These are phyloP conservation scores for Apophysomyces sp. DNA, from an alignment of 371 early-diverging fungal species.

Conservation along the genomic window DNA sequence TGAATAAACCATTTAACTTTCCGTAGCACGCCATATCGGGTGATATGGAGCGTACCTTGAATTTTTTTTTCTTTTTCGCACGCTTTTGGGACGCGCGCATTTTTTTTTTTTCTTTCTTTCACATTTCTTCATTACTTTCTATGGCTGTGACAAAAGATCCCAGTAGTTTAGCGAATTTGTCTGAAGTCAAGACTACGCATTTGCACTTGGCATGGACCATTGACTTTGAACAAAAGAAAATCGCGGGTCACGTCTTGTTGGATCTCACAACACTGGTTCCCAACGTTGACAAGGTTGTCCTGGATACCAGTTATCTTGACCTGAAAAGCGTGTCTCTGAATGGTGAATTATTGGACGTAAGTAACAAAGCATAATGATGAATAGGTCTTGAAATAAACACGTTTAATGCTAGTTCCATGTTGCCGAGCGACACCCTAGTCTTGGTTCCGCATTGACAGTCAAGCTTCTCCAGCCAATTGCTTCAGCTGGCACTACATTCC, in stretches of 20 bases:
- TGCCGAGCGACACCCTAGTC: slow-evolving; percentile 58
- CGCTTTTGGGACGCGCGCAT: background rate
- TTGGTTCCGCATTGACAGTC: slow-evolving; percentile 79
- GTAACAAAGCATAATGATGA: background rate
- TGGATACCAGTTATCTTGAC: slow-evolving; percentile 75
- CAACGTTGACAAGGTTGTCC: slow-evolving; percentile 61
- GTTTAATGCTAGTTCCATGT: slow-evolving; percentile 47
- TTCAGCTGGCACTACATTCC: slow-evolving; percentile 40
- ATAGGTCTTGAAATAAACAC: background rate
- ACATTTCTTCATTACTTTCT: background rate
- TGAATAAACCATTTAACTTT: too few relatives aligned
- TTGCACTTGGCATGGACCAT: slow-evolving; percentile 74
- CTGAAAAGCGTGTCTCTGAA: slow-evolving; percentile 52
- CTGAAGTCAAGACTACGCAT: slow-evolving; percentile 70
- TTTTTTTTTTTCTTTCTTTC: slow-evolving; percentile 1
- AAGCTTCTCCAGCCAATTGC: slow-evolving; percentile 47
- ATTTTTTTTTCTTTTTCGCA: background rate
- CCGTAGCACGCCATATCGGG: too few relatives aligned
- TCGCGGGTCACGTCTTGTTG: slow-evolving; percentile 70
- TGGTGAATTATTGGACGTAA: slow-evolving; percentile 49
- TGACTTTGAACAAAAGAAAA: slow-evolving; percentile 71
- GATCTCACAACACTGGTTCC: slow-evolving; percentile 49
- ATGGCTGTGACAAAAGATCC: slow-evolving; percentile 59
- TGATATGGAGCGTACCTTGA: too few relatives aligned
- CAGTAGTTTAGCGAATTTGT: slow-evolving; percentile 82